These are phyloP conservation scores for Corchorus capsularis DNA, from an alignment of 345 rosid species.

Conservation along the genomic window DNA sequence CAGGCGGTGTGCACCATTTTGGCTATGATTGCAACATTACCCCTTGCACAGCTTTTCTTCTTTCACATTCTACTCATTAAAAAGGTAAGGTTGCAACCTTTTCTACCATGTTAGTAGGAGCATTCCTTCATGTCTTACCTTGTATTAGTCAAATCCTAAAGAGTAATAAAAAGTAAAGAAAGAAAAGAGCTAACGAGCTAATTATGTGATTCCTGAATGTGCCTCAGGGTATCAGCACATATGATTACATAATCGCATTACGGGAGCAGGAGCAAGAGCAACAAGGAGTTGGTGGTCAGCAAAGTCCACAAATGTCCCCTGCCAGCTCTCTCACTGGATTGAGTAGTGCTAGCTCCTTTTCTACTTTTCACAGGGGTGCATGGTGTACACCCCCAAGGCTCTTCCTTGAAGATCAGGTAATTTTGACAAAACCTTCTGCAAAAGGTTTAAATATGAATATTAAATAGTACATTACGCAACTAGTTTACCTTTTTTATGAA, in stretches of 20 bases:
- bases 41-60: conserved; percentile 96
- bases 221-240: conserved; percentile 93
- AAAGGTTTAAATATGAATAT: neutral
- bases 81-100: conserved; percentile 52
- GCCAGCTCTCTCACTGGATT: conserved; percentile 93
- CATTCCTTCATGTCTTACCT: neutral
- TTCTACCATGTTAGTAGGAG: neutral
- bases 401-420: conserved; percentile 97
- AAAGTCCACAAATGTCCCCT: conserved; percentile 95
- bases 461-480: neutral
- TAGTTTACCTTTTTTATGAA: neutral
- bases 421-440: neutral
- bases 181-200: neutral
- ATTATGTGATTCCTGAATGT: conserved; percentile 10
- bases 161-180: neutral
- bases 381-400: conserved; percentile 99
- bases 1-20: conserved; percentile 85
- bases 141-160: neutral
- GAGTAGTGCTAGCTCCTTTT: conserved; percentile 96
- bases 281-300: conserved; percentile 85
- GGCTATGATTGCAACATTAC: conserved; percentile 94
- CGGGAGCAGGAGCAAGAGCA: conserved; percentile 98
- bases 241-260: conserved; percentile 94
- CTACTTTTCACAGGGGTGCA: conserved; percentile 90
- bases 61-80: conserved; percentile 91